Base-by-base conservation (phyloP, 495 filamentous ascomycete species). In the Bacidia gigantensis region DNA sequence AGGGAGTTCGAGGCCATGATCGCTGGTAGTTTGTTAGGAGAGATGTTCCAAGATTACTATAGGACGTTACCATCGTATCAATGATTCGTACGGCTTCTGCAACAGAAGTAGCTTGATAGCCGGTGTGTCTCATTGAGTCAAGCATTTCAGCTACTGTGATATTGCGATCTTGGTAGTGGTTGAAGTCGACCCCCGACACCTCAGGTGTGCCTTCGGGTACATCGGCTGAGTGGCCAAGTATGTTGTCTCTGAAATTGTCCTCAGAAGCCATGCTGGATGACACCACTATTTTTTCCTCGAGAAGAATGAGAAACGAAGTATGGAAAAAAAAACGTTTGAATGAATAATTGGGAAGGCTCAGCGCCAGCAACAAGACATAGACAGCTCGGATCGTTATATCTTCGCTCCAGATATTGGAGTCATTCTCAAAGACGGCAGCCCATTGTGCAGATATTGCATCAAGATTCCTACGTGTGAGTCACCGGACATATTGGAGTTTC, bases 111-210 rank as follows among this genome's bases (percentile, higher is more conserved):
- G 87, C 89, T 69, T 98, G 92, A 65, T 97, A 97, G 10, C 93
- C 92, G 76, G 87, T 95, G 55, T 76, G 70, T 54, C 76, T 75
- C 83, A 96, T 88, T 47, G 82, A 80, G n/a, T 78, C 72, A 12
- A 90, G 72, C 57, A 99, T 69, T 61, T 95, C 87, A 14, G 83
- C 80, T 26, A 86, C 87, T 2, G 87, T 94, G 56, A 96, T 85
- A 58, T 79, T 75, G 14, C 78, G 76, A 35, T 79, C 79, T 49
- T 76, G 72, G 61, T 82, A 86, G 24, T 81, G 65, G 67, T 95
- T 84, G 69, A 96, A 97, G 60, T 97, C 93, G 48, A 96, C 74
- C 32, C 93, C 92, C 59, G 79, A 73, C 11, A 97, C 89, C 60
- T 81, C 72, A 50, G 79, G 77, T 3, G 83, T 74, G 20, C 72